Conservation (phyloP, 2,329 filamentous ascomycete species). For the Botrytis deweyae region DNA sequence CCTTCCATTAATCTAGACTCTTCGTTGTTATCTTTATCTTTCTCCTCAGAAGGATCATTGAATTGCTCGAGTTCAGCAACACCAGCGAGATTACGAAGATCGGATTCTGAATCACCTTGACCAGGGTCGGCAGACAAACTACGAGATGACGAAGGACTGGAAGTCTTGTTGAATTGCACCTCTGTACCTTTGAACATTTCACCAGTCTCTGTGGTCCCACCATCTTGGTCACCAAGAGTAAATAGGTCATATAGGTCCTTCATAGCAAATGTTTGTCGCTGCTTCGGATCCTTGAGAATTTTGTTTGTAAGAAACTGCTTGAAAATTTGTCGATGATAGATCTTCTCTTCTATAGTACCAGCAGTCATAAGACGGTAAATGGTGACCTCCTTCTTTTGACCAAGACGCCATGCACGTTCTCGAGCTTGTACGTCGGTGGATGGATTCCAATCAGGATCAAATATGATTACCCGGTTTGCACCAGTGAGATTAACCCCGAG, state of each 20-base stretch:
- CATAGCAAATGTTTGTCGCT: slow-evolving; percentile 85
- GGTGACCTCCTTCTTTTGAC: slow-evolving; percentile 91
- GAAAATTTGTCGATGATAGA: slow-evolving; percentile 97
- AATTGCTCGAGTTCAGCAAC: slow-evolving; percentile 66
- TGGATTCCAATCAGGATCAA: slow-evolving; percentile 98
- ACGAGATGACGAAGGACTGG: slow-evolving; percentile 32
- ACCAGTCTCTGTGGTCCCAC: slow-evolving; percentile 76
- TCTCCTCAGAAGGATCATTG: slow-evolving; percentile 47
- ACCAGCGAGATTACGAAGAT: slow-evolving; percentile 55
- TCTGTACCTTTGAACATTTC: slow-evolving; percentile 86
- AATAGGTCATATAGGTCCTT: slow-evolving; percentile 92
- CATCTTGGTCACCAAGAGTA: slow-evolving; percentile 66
- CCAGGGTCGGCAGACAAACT: slow-evolving; percentile 4
- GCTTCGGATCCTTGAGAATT: slow-evolving; percentile 89
- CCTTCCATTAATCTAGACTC: slow-evolving; percentile 83
- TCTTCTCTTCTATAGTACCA: slow-evolving; percentile 98
- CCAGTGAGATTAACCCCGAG: slow-evolving; percentile 93
- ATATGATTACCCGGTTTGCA: slow-evolving; percentile 94
- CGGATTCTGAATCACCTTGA: slow-evolving; percentile 41
- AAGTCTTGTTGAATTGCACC: slow-evolving; percentile 57
- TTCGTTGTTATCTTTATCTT: slow-evolving; percentile 44
- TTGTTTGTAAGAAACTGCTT: slow-evolving; percentile 98
- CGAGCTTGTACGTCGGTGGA: slow-evolving; percentile 94
- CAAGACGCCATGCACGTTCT: slow-evolving; percentile 91
- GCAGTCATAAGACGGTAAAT: slow-evolving; percentile 98